Evolutionary conservation across 2,329 filamentous ascomycete genomes (phyloP), one percentile per base, ranked within the genome.

Genomic region (Hypoxylon sp.): DNA sequence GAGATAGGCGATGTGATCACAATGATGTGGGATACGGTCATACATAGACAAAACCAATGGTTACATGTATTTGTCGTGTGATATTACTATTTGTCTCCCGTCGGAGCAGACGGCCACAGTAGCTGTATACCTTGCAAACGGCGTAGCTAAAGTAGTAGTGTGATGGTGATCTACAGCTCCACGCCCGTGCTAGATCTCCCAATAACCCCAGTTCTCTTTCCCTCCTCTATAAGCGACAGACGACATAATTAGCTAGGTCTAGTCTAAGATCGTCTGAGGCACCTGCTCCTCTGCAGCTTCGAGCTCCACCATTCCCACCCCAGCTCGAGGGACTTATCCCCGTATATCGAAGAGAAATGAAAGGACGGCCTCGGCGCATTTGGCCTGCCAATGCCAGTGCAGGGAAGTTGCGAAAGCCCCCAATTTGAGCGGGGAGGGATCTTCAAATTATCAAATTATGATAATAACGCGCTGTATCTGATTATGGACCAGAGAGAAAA

Each of bases 381-480:
- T 7, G 42, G 59, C 49, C 50, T 17, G 64, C 60, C 57, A 59
- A 49, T 40, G 55, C 60, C 50, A 37, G 58, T 51, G 59, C 48
- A 42, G 17, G 55, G 35, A 49, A 42, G 30, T n/a, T 8, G 17
- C 58, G 48, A 48, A n/a, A 27, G 25, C 25, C 25, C 25, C 3
- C 13, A 48, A 17, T 42, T 46, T 8, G 20, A 22, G 40, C 22
- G 20, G 17, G 10, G 31, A 30, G 25, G 30, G 13, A 46, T 59
- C 37, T 51, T 48, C 53, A 61, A 60, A 65, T 63, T 68, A 68
- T 55, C 61, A 58, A 31, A 70, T 70, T 70, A 72, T 64, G 58
- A 68, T 67, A 60, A 61, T 61, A 63, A 35, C 35, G 30, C 33
- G 46, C 61, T 22, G 27, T 31, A 56, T 65, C 61, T 57, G 57